Percentiles rank a stretch among this genome's conserved stretches.
phyloP scores from a whole-genome alignment of 2,329 filamentous ascomycete genomes.

The Harringtonia lauricola region DNA sequence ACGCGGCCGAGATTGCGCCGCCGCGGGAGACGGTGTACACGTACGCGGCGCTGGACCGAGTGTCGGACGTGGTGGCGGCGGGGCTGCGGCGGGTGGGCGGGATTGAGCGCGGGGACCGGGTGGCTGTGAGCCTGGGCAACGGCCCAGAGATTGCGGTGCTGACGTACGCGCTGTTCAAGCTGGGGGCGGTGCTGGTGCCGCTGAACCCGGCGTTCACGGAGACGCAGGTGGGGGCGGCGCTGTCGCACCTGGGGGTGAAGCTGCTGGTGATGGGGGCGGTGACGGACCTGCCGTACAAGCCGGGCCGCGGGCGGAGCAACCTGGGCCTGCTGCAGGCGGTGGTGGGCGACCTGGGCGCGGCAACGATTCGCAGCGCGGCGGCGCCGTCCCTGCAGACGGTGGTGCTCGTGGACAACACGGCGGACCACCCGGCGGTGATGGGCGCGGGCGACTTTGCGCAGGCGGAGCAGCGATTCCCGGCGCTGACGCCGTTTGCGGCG shows the following conservation, averaged over 20 bases:
- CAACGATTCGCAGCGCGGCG: conserved; percentile 20
- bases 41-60: conserved; percentile 62
- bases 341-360: conserved; percentile 33
- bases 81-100: conserved; percentile 55
- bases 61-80: conserved; percentile 65
- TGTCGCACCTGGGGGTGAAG: conserved; percentile 61
- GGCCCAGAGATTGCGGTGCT: conserved; percentile 71
- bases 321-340: conserved; percentile 33
- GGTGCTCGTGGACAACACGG: conserved; percentile 69
- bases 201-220: conserved; percentile 84
- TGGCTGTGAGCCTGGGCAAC: conserved; percentile 82
- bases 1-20: neutral
- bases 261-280: conserved; percentile 79
- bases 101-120: conserved; percentile 70
- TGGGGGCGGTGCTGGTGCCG: conserved; percentile 89
- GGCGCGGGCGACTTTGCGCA: conserved; percentile 23
- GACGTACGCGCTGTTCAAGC: conserved; percentile 84
- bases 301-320: conserved; percentile 42
- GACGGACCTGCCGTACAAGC: conserved; percentile 66
- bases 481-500: conserved; percentile 33
- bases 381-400: conserved; percentile 63
- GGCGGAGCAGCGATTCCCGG: conserved; percentile 14
- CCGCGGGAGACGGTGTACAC: conserved; percentile 52
- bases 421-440: conserved; percentile 28
- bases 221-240: conserved; percentile 64